Conservation (phyloP, 129 eudicot genomes). For the Helianthus annuus region HanXRQr2.0-SUNRISE NC_035434.2:95097689-95098188, state of each 20-base stretch:
- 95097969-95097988: background rate
- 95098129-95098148: constrained; percentile 12
- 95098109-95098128: constrained; percentile 21
- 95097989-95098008: constrained; percentile 23
- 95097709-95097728: background rate
- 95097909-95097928: constrained; percentile 27
- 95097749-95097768: background rate
- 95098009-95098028: constrained; percentile 14
- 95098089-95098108: background rate
- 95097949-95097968: constrained; percentile 13
- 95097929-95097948: constrained; percentile 13
- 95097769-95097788: constrained; percentile 2
- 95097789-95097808: background rate
- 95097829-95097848: background rate
- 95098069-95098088: constrained; percentile 3
- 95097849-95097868: constrained; percentile 24
- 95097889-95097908: constrained; percentile 41
- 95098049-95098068: constrained; percentile 39
- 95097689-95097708: too few relatives aligned
- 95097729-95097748: background rate
- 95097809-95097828: constrained; percentile 8
- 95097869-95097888: constrained; percentile 42
- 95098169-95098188: constrained; percentile 14
- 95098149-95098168: constrained; percentile 32
- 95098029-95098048: constrained; percentile 42